These are phyloP conservation scores for Vitis hybrid DNA, from an alignment of 177 flowering plant species.

Conservation along the genomic window DNA sequence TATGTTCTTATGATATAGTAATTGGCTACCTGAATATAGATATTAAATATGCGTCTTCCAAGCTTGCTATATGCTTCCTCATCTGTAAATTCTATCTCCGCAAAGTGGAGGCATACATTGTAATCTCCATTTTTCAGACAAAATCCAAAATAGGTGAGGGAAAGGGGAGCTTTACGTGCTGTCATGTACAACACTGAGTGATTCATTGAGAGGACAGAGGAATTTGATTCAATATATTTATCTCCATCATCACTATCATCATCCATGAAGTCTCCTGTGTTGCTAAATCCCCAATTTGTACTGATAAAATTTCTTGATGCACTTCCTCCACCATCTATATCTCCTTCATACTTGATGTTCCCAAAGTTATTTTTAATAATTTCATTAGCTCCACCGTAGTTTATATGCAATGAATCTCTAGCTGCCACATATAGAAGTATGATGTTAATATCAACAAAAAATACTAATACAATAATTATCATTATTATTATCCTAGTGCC, in stretches of 20 bases:
- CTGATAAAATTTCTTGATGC: slow-evolving; percentile 23
- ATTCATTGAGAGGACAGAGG: slow-evolving; percentile 11
- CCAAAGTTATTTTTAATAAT: slow-evolving; percentile 11
- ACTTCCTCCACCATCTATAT: slow-evolving; percentile 29
- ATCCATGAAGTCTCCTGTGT: slow-evolving; percentile 57
- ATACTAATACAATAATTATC: too few relatives aligned
- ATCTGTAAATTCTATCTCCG: slow-evolving; percentile 51
- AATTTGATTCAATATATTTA: slow-evolving; percentile 13
- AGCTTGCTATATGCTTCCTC: slow-evolving; percentile 43
- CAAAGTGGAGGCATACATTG: slow-evolving; percentile 49
- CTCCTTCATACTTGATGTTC: slow-evolving; percentile 31
- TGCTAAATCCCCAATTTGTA: slow-evolving; percentile 55
- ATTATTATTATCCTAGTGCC: too few relatives aligned
- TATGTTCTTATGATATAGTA: not conserved
- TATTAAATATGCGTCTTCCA: slow-evolving; percentile 56
- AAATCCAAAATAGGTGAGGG: slow-evolving; percentile 51
- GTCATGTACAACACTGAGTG: slow-evolving; percentile 34
- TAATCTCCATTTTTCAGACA: slow-evolving; percentile 52
- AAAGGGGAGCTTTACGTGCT: slow-evolving; percentile 49
- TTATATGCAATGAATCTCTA: slow-evolving; percentile 34
- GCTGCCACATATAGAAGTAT: slow-evolving; percentile 25
- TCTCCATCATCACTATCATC: slow-evolving; percentile 16
- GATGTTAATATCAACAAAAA: too few relatives aligned
- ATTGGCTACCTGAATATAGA: slow-evolving; percentile 53
- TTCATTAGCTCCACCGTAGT: slow-evolving; percentile 47